Evolutionary conservation across 495 filamentous ascomycete species (phyloP), one percentile per base, ranked within the genome.

Genomic region (Paragyromitra xinjiangensis): DNA sequence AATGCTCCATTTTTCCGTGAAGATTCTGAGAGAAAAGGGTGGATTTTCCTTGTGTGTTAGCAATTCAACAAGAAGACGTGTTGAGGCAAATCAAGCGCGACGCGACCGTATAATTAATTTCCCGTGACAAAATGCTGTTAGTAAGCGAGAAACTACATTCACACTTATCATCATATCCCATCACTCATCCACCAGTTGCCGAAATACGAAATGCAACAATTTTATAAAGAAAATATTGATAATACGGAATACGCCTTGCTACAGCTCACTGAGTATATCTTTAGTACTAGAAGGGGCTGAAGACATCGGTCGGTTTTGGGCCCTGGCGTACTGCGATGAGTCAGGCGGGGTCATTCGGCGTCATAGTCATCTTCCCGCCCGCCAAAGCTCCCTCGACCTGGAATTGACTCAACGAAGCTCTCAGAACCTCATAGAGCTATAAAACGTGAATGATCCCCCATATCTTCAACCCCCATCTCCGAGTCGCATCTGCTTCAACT

Each of bases 291-390:
- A 44, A 29, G 26, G 16, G 29, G 50, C 39, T 64, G 48, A 44
- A 53, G 24, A 29, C 24, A 53, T 40, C 16, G 26, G 58, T 64
- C 8, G 11, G 34, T 64, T 76, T 71, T 64, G n/a, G n/a, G 40
- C 11, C 9, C 14, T 34, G 16, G 53, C 11, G 53, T 16, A 56
- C 6, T 37, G 58, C 45, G 22, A 55, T 77, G 74, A 77, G 74
- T 77, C 74, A 77, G 74, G 74, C 74, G 74, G 74, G 74, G 74
- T 77, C 67, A 73, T 34, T 44, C 29, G 39, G 73, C 65, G 67
- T 61, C 74, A 76, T 72, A 77, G 59, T 59, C 59, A 55, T 65
- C 39, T 53, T 56, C 48, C 40, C 55, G 16, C 44, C 44, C 44
- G 22, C 34, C 42, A 42, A 71, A 71, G 69, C 69, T 64, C 48